These are phyloP conservation scores for Aechmea fasciata DNA, from an alignment of 176 grass and related monocot genomes.

Conservation along the genomic window DNA sequence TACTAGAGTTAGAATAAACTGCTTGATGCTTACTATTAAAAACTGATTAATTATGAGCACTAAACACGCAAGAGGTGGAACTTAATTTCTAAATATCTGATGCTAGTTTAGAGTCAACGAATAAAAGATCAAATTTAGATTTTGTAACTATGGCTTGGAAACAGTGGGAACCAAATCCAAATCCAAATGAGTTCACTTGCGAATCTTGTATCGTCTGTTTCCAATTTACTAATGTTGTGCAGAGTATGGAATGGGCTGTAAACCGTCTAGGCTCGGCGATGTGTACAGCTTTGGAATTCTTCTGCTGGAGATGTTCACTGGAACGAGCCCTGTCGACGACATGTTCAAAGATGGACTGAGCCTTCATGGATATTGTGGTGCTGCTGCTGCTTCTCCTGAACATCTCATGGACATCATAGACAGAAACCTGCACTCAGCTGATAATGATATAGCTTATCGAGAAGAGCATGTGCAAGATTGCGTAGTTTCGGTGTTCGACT, in stretches of 20 bases:
- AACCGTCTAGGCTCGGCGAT: background rate
- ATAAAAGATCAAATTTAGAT: too few relatives aligned
- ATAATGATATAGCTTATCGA: too few relatives aligned
- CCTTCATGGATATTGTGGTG: constrained; percentile 3
- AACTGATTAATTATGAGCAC: too few relatives aligned
- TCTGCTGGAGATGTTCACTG: constrained; percentile 1
- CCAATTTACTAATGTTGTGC: background rate
- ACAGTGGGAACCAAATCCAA: background rate
- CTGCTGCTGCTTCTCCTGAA: constrained; percentile 3
- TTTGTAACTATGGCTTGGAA: too few relatives aligned
- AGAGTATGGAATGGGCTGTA: background rate
- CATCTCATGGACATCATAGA: background rate
- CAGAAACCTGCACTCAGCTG: background rate
- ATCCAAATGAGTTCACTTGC: background rate
- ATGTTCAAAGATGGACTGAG: background rate
- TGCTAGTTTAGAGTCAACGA: too few relatives aligned
- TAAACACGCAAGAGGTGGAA: too few relatives aligned
- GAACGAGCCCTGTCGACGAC: constrained; percentile 4
- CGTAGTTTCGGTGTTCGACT: too few relatives aligned
- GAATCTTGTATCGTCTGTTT: background rate
- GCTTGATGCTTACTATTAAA: too few relatives aligned
- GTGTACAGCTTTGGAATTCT: background rate
- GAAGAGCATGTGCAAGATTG: too few relatives aligned
- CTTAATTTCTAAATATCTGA: too few relatives aligned
- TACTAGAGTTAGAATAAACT: too few relatives aligned